Conservation (phyloP, 2,329 filamentous ascomycete species). For the Dothidotthia symphoricarpi region DNA sequence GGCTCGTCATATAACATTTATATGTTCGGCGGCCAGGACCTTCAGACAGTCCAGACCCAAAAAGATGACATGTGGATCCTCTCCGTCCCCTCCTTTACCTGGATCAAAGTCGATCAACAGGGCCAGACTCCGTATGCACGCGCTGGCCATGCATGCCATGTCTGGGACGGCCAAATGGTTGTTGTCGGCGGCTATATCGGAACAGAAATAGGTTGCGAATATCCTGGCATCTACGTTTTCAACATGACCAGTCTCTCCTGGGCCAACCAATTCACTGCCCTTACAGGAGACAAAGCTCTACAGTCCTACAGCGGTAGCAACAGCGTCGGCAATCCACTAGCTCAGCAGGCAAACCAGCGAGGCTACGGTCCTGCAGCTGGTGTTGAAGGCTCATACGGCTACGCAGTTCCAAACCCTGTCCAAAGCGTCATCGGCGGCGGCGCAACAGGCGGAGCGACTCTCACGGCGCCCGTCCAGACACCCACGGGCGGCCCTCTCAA, state of each 20-base stretch:
- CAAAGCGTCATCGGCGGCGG: conserved; percentile 66
- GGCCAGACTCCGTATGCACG: conserved; percentile 56
- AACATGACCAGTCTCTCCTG: conserved; percentile 69
- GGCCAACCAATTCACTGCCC: conserved; percentile 68
- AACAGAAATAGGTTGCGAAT: conserved; percentile 61
- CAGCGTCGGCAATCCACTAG: conserved; percentile 46
- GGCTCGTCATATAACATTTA: conserved; percentile 76
- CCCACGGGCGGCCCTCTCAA: conserved; percentile 68
- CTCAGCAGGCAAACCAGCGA: conserved; percentile 54
- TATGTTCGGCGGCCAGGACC: conserved; percentile 73
- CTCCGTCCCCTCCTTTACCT: conserved; percentile 76
- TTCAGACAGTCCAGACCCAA: conserved; percentile 61
- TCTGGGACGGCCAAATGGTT: conserved; percentile 79
- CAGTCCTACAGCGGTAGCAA: conserved; percentile 33
- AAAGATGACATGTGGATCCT: conserved; percentile 79
- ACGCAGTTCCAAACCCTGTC: conserved; percentile 66
- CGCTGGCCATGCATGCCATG: conserved; percentile 72
- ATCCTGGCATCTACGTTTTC: conserved; percentile 70
- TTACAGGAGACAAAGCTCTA: conserved; percentile 54
- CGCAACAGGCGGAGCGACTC: conserved; percentile 65
- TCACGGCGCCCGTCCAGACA: conserved; percentile 60
- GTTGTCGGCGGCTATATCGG: conserved; percentile 70
- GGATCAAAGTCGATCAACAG: conserved; percentile 63
- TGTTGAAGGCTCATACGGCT: conserved; percentile 62
- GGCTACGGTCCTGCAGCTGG: conserved; percentile 54